A percentile compares a stretch with the other conserved stretches of the same genome.
These are phyloP conservation scores for Dryadomyces sulphureus DNA, from an alignment of 2,329 filamentous ascomycete genomes.

Conservation along the genomic window DNA sequence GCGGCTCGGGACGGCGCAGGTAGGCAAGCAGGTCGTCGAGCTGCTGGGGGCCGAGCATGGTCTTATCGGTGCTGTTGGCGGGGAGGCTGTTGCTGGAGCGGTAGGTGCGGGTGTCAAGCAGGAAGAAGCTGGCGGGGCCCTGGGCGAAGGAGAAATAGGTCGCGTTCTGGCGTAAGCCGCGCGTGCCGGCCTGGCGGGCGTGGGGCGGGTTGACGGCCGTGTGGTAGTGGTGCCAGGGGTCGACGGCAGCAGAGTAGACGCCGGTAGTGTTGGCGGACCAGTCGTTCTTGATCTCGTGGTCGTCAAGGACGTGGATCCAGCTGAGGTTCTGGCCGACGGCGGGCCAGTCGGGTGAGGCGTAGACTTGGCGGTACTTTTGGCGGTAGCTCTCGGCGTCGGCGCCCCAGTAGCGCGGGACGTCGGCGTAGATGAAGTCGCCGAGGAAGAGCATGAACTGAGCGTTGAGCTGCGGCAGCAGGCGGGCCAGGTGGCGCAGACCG, in stretches of 20 bases:
- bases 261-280: constrained; percentile 74
- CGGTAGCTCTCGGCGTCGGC: constrained; percentile 62
- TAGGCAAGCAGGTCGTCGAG: constrained; percentile 66
- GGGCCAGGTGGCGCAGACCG: constrained; percentile 62
- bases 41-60: constrained; percentile 74
- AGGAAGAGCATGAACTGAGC: constrained; percentile 72
- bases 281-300: constrained; percentile 93
- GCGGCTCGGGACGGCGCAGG: constrained; percentile 55
- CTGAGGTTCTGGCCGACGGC: constrained; percentile 64
- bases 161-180: constrained; percentile 25
- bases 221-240: constrained; percentile 81
- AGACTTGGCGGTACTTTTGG: constrained; percentile 88
- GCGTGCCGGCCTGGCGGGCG: constrained; percentile 32
- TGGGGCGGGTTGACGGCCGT: constrained; percentile 67
- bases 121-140: constrained; percentile 85
- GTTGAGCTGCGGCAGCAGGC: constrained; percentile 54
- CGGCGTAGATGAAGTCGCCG: constrained; percentile 80
- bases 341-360: constrained; percentile 85
- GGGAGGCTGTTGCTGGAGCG: constrained; percentile 53
- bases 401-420: constrained; percentile 72
- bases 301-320: constrained; percentile 94
- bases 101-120: constrained; percentile 83
- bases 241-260: constrained; percentile 63
- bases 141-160: constrained; percentile 86
- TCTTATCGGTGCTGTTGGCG: constrained; percentile 51